Conservation (phyloP, 306 rosid species). For the Arachis stenosperma region DNA sequence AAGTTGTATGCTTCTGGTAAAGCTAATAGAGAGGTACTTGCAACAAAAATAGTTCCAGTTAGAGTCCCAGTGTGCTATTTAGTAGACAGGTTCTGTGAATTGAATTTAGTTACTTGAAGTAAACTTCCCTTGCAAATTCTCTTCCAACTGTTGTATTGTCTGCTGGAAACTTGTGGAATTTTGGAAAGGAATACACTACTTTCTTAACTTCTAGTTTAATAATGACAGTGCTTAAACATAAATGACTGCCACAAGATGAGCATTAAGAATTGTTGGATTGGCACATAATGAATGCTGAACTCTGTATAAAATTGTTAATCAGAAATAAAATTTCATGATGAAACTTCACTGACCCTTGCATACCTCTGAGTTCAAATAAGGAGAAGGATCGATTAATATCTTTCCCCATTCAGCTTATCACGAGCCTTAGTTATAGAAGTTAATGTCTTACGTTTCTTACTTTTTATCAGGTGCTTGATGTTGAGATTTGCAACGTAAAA, state of each 20-base stretch:
- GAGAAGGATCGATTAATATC: not conserved
- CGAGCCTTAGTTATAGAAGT: constrained; percentile 5
- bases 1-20: constrained; percentile 24
- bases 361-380: constrained; percentile 7
- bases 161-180: not conserved
- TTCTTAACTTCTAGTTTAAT: constrained; percentile 11
- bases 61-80: constrained; percentile 17
- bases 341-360: not conserved
- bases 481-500: constrained; percentile 61
- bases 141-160: constrained; percentile 22
- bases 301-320: not conserved
- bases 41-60: constrained; percentile 18
- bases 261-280: constrained; percentile 5
- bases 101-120: constrained; percentile 3
- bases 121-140: not conserved
- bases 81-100: not conserved
- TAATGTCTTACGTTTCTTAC: constrained; percentile 17
- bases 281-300: not conserved
- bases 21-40: constrained; percentile 6
- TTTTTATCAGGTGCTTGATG: constrained; percentile 62
- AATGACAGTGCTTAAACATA: not conserved
- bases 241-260: not conserved
- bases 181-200: not conserved
- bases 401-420: not conserved
- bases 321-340: not conserved